A percentile compares a stretch with the other conserved stretches of the same genome.
Evolutionary conservation across 1,139 yeast genomes (phyloP).

Genomic region (Kurtzmaniella quercitrusa): DNA sequence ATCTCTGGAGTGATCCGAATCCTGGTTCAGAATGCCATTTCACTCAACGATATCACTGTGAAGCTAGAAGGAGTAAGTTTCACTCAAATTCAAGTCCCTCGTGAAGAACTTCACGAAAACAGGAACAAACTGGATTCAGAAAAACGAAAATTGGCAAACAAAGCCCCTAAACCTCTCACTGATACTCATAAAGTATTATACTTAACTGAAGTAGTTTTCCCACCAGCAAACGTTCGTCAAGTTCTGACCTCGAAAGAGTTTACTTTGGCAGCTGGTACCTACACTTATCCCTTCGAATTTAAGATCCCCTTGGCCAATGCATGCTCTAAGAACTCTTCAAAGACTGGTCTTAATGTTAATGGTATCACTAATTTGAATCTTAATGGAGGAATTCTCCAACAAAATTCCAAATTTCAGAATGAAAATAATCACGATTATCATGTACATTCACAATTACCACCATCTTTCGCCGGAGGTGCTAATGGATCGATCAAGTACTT

Average conservation of each 20-base stretch:
- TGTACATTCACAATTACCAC: slow-evolving; percentile 42
- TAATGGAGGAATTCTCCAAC: slow-evolving; percentile 1
- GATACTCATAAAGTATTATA: slow-evolving; percentile 58
- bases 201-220: slow-evolving; percentile 54
- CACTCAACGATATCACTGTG: slow-evolving; percentile 50
- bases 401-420: slow-evolving; percentile 8
- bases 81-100: slow-evolving; percentile 31
- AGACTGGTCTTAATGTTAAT: not conserved
- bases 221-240: slow-evolving; percentile 50
- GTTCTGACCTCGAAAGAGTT: slow-evolving; percentile 49
- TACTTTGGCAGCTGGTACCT: slow-evolving; percentile 58
- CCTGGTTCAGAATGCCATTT: slow-evolving; percentile 40
- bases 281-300: slow-evolving; percentile 55
- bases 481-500: slow-evolving; percentile 50
- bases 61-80: slow-evolving; percentile 55
- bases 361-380: not conserved
- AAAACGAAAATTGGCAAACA: slow-evolving; percentile 14
- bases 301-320: slow-evolving; percentile 47
- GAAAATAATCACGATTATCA: not conserved
- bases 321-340: slow-evolving; percentile 33
- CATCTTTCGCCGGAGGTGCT: slow-evolving; percentile 46
- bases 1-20: slow-evolving; percentile 46
- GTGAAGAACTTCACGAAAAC: slow-evolving; percentile 8
- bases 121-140: slow-evolving; percentile 6
- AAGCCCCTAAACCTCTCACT: slow-evolving; percentile 15